phyloP scores from a whole-genome alignment of 108 stramenopile genomes.

The Cyclotella sp. region DNA sequence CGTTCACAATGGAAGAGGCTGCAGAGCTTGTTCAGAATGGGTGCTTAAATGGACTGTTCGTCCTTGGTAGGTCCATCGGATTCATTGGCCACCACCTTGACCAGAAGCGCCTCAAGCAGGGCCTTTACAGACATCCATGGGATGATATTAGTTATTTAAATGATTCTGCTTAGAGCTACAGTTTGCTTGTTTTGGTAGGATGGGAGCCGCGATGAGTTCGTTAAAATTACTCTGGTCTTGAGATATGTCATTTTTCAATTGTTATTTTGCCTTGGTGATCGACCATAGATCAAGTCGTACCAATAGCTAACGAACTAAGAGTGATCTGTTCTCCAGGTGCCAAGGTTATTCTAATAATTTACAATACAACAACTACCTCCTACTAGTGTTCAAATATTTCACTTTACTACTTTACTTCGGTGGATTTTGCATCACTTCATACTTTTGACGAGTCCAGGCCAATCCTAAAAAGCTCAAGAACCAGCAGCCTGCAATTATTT shows the following conservation, averaged over 20 bases:
- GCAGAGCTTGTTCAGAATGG: conserved; percentile 88
- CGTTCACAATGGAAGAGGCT: conserved; percentile 87
- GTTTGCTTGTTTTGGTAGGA: too few relatives aligned
- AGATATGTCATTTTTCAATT: too few relatives aligned
- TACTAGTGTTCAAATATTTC: too few relatives aligned
- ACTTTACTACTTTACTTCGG: background rate
- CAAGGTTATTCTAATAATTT: too few relatives aligned
- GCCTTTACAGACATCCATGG: conserved; percentile 92
- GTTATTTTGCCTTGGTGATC: too few relatives aligned
- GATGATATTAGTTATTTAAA: conserved; percentile 88
- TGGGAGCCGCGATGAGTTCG: too few relatives aligned
- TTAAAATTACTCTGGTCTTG: too few relatives aligned
- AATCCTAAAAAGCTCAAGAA: conserved; percentile 76
- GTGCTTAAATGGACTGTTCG: conserved; percentile 91
- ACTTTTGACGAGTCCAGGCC: conserved; percentile 73
- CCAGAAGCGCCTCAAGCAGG: conserved; percentile 93
- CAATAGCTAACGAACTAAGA: too few relatives aligned
- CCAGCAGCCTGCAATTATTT: conserved; percentile 75
- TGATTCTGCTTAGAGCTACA: conserved; percentile 6
- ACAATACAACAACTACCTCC: too few relatives aligned
- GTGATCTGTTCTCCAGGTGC: too few relatives aligned
- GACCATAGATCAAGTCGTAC: too few relatives aligned
- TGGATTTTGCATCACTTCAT: conserved; percentile 61
- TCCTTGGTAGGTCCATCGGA: conserved; percentile 86
- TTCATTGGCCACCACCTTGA: conserved; percentile 93